phyloP scores from a whole-genome alignment of 306 rosid species.

The Gillenia trifoliata region DNA sequence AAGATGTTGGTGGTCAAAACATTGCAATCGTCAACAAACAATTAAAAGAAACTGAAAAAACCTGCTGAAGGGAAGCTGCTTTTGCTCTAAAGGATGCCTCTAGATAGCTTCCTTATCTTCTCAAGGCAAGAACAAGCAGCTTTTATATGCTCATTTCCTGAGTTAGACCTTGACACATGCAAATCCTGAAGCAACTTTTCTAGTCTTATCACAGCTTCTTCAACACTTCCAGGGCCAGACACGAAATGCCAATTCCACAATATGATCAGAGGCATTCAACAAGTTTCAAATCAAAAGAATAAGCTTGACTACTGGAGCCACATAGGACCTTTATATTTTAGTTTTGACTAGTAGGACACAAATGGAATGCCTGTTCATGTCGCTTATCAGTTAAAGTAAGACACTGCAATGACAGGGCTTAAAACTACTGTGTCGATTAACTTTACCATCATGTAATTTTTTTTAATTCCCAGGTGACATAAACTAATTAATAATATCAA shows the following conservation, averaged over 20 bases:
- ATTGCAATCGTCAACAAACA: no score
- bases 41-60: conserved; percentile 21
- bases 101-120: conserved; percentile 81
- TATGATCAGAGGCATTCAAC: conserved; percentile 13
- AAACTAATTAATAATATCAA: neutral
- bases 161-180: conserved; percentile 69
- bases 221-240: conserved; percentile 91
- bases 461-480: neutral
- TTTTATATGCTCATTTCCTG: conserved; percentile 92
- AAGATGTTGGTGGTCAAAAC: neutral
- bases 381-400: neutral
- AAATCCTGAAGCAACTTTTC: conserved; percentile 92
- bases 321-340: neutral
- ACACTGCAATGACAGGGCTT: neutral
- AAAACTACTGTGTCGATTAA: neutral
- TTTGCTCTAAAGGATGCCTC: conserved; percentile 96
- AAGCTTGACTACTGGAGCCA: conserved; percentile 2
- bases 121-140: conserved; percentile 99
- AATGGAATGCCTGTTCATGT: neutral
- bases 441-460: neutral
- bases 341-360: neutral
- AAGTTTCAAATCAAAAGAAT: conserved; percentile 17
- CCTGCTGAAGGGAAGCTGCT: conserved; percentile 86
- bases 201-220: conserved; percentile 71
- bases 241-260: conserved; percentile 26